phyloP scores from a whole-genome alignment of 257 asterid species.

The Solanum rostratum region DNA sequence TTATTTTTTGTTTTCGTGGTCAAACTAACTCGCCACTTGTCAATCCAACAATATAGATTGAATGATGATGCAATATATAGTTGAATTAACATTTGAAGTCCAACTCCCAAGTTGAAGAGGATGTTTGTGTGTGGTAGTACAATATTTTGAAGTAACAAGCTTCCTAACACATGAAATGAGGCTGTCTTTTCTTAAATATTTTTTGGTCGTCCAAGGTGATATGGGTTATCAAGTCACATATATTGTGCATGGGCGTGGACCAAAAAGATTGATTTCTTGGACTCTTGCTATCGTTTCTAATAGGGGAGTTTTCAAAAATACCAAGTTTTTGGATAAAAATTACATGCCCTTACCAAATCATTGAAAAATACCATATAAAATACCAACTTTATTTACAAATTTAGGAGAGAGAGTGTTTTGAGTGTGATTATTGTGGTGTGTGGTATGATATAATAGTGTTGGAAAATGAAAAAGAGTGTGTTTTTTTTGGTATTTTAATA shows the following conservation, averaged over 20 bases:
- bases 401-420: too few species aligned
- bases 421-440: too few species aligned
- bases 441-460: too few species aligned
- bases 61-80: not conserved
- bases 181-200: not conserved
- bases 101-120: not conserved
- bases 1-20: not conserved
- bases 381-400: too few species aligned
- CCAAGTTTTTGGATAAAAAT: too few species aligned
- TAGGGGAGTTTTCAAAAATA: too few species aligned
- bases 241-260: not conserved
- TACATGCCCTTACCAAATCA: too few species aligned
- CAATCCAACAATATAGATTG: not conserved
- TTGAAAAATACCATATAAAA: too few species aligned
- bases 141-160: not conserved
- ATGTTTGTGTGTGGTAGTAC: not conserved
- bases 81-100: not conserved
- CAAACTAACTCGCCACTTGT: not conserved
- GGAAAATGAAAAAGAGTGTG: too few species aligned
- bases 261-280: too few species aligned
- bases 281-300: too few species aligned
- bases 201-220: not conserved
- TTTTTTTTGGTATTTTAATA: too few species aligned
- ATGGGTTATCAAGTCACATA: not conserved
- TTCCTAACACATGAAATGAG: not conserved